Conservation (phyloP, 2,329 filamentous ascomycete genomes). For the Fusarium brevicatenulatum region DNA sequence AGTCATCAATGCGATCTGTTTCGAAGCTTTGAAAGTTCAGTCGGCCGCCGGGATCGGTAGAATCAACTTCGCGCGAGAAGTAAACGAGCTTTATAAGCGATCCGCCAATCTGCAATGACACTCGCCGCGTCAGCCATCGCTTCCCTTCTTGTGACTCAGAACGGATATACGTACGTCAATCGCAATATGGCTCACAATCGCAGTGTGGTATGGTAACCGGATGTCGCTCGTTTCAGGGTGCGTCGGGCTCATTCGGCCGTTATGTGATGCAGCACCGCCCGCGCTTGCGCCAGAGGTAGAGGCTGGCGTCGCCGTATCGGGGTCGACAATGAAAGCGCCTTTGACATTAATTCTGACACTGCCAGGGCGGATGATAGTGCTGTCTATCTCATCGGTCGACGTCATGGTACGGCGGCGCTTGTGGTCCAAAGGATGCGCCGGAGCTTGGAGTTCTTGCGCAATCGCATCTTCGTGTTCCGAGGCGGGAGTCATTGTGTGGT, state of each 20-base stretch:
- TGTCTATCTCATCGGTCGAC: constrained; percentile 67
- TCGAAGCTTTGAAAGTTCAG: constrained; percentile 97
- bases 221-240: constrained; percentile 87
- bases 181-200: constrained; percentile 94
- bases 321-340: constrained; percentile 95
- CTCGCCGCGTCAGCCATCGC: constrained; percentile 23
- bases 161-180: constrained; percentile 77
- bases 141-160: constrained; percentile 16
- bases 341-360: constrained; percentile 95
- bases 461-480: constrained; percentile 40
- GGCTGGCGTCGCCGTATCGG: constrained; percentile 69
- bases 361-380: constrained; percentile 69
- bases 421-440: constrained; percentile 19
- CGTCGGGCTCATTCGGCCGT: constrained; percentile 59
- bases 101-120: constrained; percentile 79
- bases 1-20: constrained; percentile 92
- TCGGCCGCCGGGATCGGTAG: constrained; percentile 83
- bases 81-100: constrained; percentile 97
- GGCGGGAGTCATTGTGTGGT: constrained; percentile 38
- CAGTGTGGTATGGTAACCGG: constrained; percentile 93
- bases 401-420: constrained; percentile 52
- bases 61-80: constrained; percentile 88
- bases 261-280: constrained; percentile 40
- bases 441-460: constrained; percentile 20
- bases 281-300: constrained; percentile 46